These are phyloP conservation scores for Acrodontium crateriforme DNA, from an alignment of 2,329 filamentous ascomycete species.

Conservation along the genomic window DNA sequence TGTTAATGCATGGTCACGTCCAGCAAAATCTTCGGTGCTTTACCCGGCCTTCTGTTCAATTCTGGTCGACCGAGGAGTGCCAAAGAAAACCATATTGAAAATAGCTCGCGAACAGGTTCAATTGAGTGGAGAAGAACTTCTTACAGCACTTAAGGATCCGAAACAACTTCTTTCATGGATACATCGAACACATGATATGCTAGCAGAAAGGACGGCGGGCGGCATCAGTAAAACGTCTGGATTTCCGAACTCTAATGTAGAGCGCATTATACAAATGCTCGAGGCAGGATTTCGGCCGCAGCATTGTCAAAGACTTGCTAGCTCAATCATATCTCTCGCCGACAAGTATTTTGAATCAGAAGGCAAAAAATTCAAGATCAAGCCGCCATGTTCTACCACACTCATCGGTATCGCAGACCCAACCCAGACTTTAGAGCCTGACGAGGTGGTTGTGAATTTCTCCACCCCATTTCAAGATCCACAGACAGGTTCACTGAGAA, in stretches of 20 bases:
- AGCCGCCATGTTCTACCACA: constrained; percentile 46
- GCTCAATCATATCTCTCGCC: constrained; percentile 4
- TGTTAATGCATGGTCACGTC: constrained; percentile 37
- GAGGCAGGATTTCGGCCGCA: constrained; percentile 24
- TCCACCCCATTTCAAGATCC: constrained; percentile 45
- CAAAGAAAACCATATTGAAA: constrained; percentile 31
- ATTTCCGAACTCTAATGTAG: constrained; percentile 36
- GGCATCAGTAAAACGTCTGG: constrained; percentile 33
- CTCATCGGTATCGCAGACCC: constrained; percentile 59
- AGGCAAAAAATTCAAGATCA: constrained; percentile 26
- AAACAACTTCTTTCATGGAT: constrained; percentile 42
- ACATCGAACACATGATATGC: constrained; percentile 30
- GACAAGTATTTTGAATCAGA: constrained; percentile 7
- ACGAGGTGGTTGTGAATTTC: constrained; percentile 56
- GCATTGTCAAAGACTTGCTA: not conserved
- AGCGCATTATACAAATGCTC: constrained; percentile 42
- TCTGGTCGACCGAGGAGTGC: constrained; percentile 44
- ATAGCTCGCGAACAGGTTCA: constrained; percentile 39
- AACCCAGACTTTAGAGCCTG: constrained; percentile 42
- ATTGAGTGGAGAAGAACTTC: constrained; percentile 39
- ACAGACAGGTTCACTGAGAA: constrained; percentile 36
- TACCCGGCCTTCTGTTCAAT: constrained; percentile 59
- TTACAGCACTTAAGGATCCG: constrained; percentile 37
- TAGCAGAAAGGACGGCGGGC: constrained; percentile 17
- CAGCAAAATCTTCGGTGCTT: constrained; percentile 40